Evolutionary conservation across 1,284 basidiomycete genomes (phyloP), one percentile per base, ranked within the genome.

Genomic region (Vanrija humicola): DNA sequence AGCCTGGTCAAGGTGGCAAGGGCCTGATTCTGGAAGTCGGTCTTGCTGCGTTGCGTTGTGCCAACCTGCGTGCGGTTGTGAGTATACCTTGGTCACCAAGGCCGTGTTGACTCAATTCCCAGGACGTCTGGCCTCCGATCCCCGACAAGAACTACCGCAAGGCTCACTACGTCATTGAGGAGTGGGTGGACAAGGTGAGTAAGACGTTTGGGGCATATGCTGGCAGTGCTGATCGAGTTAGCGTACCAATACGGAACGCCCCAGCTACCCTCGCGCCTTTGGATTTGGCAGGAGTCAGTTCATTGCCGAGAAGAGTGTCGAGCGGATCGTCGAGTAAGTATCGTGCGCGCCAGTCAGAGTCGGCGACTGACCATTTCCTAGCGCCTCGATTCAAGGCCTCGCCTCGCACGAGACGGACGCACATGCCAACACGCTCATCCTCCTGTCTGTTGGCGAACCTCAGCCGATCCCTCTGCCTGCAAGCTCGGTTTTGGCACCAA

Each of bases 61-160:
- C 83, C 2, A 85, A 87, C 75, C 76, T 91, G 46, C 81, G 87
- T 59, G 81, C 83, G 65, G 86, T 84, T 21, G 63, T 65, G 50
- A 65, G 74, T 69, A 3, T 4, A 10, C 19, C 39, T 10, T 3
- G 12, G 38, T 23, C 12, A 9, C 3, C 21, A 23, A 26, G 6
- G 18, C 12, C 2, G 40, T 45, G 45, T 14, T 23, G 7, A 26
- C 39, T n/a, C 40, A 23, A 6, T 12, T 6, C 14, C 15, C 66
- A 90, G 89, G 43, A 79, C 78, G 82, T 84, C 48, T 92, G 89
- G 89, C 89, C 89, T 3, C 90, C 89, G 19, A 77, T 82, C 18
- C 88, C 89, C 1, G 84, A 86, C 57, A 80, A 81, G 38, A 90
- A 92, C 68, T 92, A 90, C 70, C 82, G 89, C 56, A 88, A 87